Base-by-base conservation (phyloP, 2,329 filamentous ascomycete species). In the Epicoccum nigrum region DNA sequence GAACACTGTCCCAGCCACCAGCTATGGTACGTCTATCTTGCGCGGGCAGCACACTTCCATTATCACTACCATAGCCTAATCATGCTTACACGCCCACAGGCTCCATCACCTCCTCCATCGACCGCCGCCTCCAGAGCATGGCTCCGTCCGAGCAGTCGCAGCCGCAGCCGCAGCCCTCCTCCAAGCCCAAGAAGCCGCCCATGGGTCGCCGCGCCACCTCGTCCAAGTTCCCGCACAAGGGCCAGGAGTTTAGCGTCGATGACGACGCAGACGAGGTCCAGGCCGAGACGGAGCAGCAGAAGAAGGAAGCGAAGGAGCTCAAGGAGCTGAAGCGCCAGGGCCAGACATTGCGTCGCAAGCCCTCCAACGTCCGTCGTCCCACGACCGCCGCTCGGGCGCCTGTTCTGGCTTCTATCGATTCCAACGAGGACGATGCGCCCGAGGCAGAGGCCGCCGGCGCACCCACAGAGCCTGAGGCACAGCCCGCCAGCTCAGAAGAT, bases 241-340 rank as follows among this genome's bases (percentile, higher is more conserved):
- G 92, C 23, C 89, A 89, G 56, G 81, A 93, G 54, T 97, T 96
- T 75, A 97, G 92, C 0, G 90, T 90, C 39, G 92, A 97, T 69
- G 93, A 97, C 71, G 92, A 91, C 67, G 79, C 86, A 19, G 82
- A 85, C 58, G 93, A 97, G 73, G 85, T 96, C 16, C 67, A 55
- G 75, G 70, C 58, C 48, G 64, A 63, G 56, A 58, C 66, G 37
- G 63, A 64, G 56, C 60, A 65, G 32, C 54, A 56, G 39, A 28
- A 44, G 16, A 55, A 57, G 34, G 53, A 55, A 9, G 35, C 44
- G 19, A 52, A 59, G 40, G 49, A 52, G 32, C 59, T 59, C 16
- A 52, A 59, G 40, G 49, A 52, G 32, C 59, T 59, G 35, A 63
- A 59, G 39, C 58, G 55, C 38, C 60, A 59, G 16, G 55, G 45